Conservation (phyloP, 331 rosid genomes). For the Acacia concinna region DNA sequence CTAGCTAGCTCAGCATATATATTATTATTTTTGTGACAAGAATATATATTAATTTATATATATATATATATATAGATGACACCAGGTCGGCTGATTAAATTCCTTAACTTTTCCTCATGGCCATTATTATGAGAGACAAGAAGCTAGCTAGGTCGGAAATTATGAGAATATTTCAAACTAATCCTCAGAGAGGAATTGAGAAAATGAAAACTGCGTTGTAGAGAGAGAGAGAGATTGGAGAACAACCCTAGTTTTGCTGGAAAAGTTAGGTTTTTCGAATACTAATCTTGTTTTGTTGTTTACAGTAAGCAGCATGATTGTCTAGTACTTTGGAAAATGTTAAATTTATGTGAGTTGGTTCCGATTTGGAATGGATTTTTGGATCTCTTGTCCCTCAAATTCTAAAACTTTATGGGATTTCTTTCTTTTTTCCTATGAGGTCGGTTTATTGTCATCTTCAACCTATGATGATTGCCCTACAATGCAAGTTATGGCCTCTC, state of each 20-base stretch:
- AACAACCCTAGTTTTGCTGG: background rate
- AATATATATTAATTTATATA: too few relatives aligned
- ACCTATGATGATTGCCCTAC: constrained; percentile 17
- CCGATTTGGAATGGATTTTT: constrained; percentile 23
- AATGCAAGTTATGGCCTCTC: constrained; percentile 7
- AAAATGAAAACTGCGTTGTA: background rate
- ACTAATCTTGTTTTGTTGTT: constrained; percentile 6
- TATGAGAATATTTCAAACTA: background rate
- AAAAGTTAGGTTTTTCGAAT: constrained; percentile 6
- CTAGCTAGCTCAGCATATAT: background rate
- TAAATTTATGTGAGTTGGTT: constrained; percentile 23
- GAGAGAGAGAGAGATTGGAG: background rate
- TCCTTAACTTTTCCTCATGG: constrained; percentile 22
- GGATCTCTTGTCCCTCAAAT: background rate
- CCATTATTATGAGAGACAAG: constrained; percentile 32
- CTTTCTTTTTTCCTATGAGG: background rate
- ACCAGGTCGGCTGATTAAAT: background rate
- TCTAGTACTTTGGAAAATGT: constrained; percentile 2
- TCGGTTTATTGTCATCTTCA: constrained; percentile 29
- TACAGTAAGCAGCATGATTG: constrained; percentile 7
- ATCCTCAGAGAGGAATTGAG: background rate
- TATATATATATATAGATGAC: background rate
- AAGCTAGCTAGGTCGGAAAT: background rate
- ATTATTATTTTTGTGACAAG: too few relatives aligned
- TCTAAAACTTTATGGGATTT: background rate